Evolutionary conservation across 495 filamentous ascomycete species (phyloP), one percentile per base, ranked within the genome.

Genomic region (Saxophila tyrrhenica): DNA sequence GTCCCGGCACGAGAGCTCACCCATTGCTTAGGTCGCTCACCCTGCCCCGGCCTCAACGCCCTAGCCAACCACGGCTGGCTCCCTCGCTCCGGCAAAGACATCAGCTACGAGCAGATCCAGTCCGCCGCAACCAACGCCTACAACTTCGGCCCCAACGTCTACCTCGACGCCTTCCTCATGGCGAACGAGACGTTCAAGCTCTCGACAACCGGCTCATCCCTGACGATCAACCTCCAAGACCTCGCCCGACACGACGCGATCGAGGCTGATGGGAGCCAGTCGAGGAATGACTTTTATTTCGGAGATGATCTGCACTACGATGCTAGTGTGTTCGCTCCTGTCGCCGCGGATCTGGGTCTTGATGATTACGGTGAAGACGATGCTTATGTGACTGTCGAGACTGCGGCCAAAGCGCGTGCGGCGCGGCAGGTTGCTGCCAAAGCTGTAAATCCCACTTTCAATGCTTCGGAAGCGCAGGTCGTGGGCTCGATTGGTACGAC

Each of bases 41-140:
- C 62, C 24, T 64, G 62, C 47, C 62, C 58, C 0, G 52, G 52
- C 35, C 48, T 64, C 48, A 64, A 64, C 44, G 54, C 59, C 24
- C 44, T 62, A 2, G 56, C 62, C 2, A 64, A 64, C 53, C 62
- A 64, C 42, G 53, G 44, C 21, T 54, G 45, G 24, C 53, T 64
- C n/a, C 60, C 56, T 23, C 62, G 48, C 39, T 54, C 58, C 48
- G 75, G 73, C 8, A 63, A 65, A 46, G 59, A 67, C 53, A 69
- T 76, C 48, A 64, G 64, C 35, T 53, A 54, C 38, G 61, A 69
- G 19, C 59, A 62, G 17, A 65, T 51, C 25, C 19, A 48, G 9
- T 48, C 10, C 23, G 46, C 46, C 9, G 46, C 46, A 16, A 25
- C 17, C 10, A 48, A 48, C 23, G 46, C 8, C 13, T 48, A 48